Evolutionary conservation across 1,139 yeast species (phyloP).

Genomic region (Suhomyces coccinellae): DNA sequence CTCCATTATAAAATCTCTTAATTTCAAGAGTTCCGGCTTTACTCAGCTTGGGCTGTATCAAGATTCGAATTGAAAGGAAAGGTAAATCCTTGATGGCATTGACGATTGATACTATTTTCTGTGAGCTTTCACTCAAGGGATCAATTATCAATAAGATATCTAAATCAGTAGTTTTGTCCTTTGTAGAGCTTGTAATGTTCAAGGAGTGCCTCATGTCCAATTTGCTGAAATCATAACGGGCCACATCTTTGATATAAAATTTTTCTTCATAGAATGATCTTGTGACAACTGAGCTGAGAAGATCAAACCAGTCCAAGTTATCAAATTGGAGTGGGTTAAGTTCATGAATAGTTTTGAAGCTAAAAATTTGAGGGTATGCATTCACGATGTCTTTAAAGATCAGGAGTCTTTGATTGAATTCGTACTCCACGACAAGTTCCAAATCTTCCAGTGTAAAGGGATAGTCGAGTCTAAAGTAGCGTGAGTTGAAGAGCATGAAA

Average conservation of each 20-base stretch:
- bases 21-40: slow-evolving; percentile 34
- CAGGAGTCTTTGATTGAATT: slow-evolving; percentile 34
- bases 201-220: slow-evolving; percentile 35
- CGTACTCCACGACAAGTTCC: slow-evolving; percentile 34
- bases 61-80: slow-evolving; percentile 52
- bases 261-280: slow-evolving; percentile 48
- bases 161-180: slow-evolving; percentile 26
- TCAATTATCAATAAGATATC: slow-evolving; percentile 65
- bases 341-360: slow-evolving; percentile 20
- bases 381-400: slow-evolving; percentile 31
- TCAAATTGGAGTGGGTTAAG: slow-evolving; percentile 19
- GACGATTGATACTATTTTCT: slow-evolving; percentile 54
- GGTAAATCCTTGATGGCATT: slow-evolving; percentile 42
- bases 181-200: not conserved
- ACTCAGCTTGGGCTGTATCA: slow-evolving; percentile 55
- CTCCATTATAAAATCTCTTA: slow-evolving; percentile 59
- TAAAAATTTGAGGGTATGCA: slow-evolving; percentile 34
- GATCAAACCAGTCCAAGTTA: slow-evolving; percentile 49
- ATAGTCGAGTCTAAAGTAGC: slow-evolving; percentile 37
- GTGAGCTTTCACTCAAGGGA: slow-evolving; percentile 72
- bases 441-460: slow-evolving; percentile 25
- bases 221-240: slow-evolving; percentile 41
- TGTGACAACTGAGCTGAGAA: slow-evolving; percentile 42
- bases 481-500: slow-evolving; percentile 41
- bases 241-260: slow-evolving; percentile 36